phyloP scores from a whole-genome alignment of 352 stramenopile species.

The Pythium periplocum region DNA sequence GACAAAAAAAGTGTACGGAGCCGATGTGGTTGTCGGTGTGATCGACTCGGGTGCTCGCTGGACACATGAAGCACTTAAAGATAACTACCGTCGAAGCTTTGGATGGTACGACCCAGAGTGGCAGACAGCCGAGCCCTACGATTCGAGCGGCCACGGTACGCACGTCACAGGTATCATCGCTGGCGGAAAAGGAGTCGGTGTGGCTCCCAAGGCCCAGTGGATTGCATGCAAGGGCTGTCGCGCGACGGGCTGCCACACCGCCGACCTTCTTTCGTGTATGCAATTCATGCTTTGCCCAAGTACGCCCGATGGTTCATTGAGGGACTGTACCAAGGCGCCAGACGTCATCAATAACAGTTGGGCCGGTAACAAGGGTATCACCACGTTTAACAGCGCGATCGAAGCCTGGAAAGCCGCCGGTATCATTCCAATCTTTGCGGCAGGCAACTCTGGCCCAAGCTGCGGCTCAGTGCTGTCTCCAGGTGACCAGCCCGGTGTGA shows the following conservation, averaged over 20 bases:
- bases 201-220: constrained; percentile 48
- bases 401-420: constrained; percentile 35
- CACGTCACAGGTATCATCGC: constrained; percentile 44
- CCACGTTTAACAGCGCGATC: constrained; percentile 40
- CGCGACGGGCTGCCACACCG: constrained; percentile 28
- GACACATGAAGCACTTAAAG: constrained; percentile 37
- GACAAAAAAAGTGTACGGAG: constrained; percentile 40
- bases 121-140: constrained; percentile 27
- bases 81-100: constrained; percentile 35
- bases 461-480: constrained; percentile 50
- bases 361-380: constrained; percentile 39
- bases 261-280: constrained; percentile 45
- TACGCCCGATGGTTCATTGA: constrained; percentile 21
- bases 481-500: constrained; percentile 46
- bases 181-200: constrained; percentile 39
- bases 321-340: constrained; percentile 47
- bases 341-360: constrained; percentile 70
- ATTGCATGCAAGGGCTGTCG: constrained; percentile 53
- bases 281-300: constrained; percentile 72
- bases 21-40: constrained; percentile 44
- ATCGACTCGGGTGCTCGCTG: constrained; percentile 56
- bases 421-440: constrained; percentile 56
- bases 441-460: constrained; percentile 43
- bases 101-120: constrained; percentile 58
- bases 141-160: constrained; percentile 49